Evolutionary conservation across 148 eudicot species (phyloP), one percentile per base, ranked within the genome.

Genomic region (Euryodendron excelsum): DNA sequence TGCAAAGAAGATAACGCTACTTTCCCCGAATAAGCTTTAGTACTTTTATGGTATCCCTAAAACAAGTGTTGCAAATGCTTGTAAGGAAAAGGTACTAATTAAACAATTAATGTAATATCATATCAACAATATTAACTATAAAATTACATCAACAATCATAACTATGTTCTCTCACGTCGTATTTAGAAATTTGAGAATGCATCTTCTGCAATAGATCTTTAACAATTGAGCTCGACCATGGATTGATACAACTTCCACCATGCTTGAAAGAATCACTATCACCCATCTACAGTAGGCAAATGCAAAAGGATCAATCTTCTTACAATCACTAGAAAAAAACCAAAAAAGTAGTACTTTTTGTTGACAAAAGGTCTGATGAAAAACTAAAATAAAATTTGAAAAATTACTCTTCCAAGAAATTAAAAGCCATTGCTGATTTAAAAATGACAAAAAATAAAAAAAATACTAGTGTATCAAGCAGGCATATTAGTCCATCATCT

Each of bases 11-110:
- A 89, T 53, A 86, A 78, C 39, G 88, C 72, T 69, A 86, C 83
- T 78, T 90, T 92, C 76, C 91, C 92, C 17, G 95, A 78, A 87
- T 87, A 94, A 34, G 82, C 79, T 90, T 84, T 91, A 41, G 79
- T 75, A 78, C 82, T 87, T 69, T 82, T 74, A 73, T 89, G 88
- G 87, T 91, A 94, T 55, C 96, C 98, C 98, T 94, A 86, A 78
- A 79, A 82, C 31, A 82, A 69, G n/a, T 59, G 36, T 72, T 50
- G 17, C 7, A 80, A 73, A 33, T 41, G 20, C 34, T 80, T 67
- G 60, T 55, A 11, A 62, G 44, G 21, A 78, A 30, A 39, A 21
- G 33, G n/a, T 37, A 55, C 63, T 30, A n/a, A n/a, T 3, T 8
- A 20, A 34, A 5, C 11, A 14, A 52, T 12, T 52, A 41, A 41